Evolutionary conservation across 2,329 filamentous ascomycete genomes (phyloP).

Genomic region (Elsinoe fawcettii): DNA sequence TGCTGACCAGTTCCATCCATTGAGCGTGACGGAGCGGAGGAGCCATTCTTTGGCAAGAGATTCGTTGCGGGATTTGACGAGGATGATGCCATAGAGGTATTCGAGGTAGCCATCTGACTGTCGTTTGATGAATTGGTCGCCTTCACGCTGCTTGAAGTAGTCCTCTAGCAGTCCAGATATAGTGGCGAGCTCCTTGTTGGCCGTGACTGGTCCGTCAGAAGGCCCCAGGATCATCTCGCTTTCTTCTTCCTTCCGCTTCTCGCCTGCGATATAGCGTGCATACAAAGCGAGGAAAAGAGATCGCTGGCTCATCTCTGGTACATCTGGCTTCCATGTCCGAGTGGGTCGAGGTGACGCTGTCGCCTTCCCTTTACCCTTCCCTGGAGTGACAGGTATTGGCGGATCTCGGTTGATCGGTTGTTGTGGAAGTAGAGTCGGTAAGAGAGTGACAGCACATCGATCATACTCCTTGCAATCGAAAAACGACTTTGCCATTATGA

Average conservation of each 20-base stretch:
- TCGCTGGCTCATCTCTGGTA: slow-evolving; percentile 67
- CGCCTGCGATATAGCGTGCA: slow-evolving; percentile 83
- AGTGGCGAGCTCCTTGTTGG: slow-evolving; percentile 75
- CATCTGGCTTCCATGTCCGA: slow-evolving; percentile 26
- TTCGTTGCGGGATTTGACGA: slow-evolving; percentile 87
- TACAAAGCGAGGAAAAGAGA: slow-evolving; percentile 88
- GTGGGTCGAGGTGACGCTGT: slow-evolving; percentile 18
- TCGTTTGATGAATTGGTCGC: slow-evolving; percentile 23
- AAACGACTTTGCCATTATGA: slow-evolving; percentile 83
- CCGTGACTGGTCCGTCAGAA: slow-evolving; percentile 72
- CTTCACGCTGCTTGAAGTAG: slow-evolving; percentile 63
- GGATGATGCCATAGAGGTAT: slow-evolving; percentile 81
- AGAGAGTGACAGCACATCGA: slow-evolving; percentile 80
- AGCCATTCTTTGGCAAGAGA: slow-evolving; percentile 76
- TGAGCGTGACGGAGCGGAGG: slow-evolving; percentile 78
- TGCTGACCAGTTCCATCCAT: slow-evolving; percentile 93
- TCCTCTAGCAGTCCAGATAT: slow-evolving; percentile 69
- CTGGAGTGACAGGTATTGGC: slow-evolving; percentile 32
- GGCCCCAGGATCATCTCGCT: slow-evolving; percentile 96
- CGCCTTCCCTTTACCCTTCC: slow-evolving; percentile 58
- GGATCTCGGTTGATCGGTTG: slow-evolving; percentile 25
- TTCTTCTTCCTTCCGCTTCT: slow-evolving; percentile 94
- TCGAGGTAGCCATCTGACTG: slow-evolving; percentile 80
- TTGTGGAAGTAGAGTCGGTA: slow-evolving; percentile 61
- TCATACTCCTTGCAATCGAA: slow-evolving; percentile 96